Percentiles rank a stretch among this genome's conserved stretches.
Evolutionary conservation across 2,329 filamentous ascomycete species (phyloP).

Genomic region (Cordyceps cateniannulata): DNA sequence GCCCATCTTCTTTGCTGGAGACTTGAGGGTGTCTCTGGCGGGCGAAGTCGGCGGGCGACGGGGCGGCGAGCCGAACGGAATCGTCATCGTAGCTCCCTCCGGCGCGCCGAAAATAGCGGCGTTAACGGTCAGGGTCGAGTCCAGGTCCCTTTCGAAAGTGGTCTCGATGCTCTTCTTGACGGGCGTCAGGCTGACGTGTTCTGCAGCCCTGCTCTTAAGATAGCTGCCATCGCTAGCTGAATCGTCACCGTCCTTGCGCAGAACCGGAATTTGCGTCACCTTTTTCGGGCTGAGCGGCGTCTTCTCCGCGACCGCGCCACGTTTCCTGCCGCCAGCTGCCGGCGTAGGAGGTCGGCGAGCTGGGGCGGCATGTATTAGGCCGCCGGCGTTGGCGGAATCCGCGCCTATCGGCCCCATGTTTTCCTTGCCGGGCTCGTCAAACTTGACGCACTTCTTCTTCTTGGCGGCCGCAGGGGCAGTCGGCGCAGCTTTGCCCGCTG

Average conservation of each 20-base stretch:
- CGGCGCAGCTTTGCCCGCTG: too few relatives aligned
- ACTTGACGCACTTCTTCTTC: conserved; percentile 54
- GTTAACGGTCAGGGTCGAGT: conserved; percentile 24
- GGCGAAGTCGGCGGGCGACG: conserved; percentile 46
- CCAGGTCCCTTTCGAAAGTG: conserved; percentile 13
- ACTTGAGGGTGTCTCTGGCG: conserved; percentile 48
- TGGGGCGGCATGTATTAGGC: conserved; percentile 35
- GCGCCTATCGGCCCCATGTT: conserved; percentile 37
- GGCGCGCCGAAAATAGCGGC: conserved; percentile 25
- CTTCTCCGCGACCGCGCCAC: conserved; percentile 29
- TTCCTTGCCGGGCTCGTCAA: conserved; percentile 60
- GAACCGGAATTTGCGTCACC: conserved; percentile 49
- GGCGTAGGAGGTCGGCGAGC: conserved; percentile 34
- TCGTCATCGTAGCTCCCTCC: conserved; percentile 26
- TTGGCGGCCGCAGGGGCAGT: conserved; percentile 8
- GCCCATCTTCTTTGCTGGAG: conserved; percentile 43
- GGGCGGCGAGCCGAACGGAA: conserved; percentile 48
- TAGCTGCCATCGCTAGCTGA: conserved; percentile 56
- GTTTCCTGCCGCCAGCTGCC: conserved; percentile 29
- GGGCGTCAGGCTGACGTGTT: conserved; percentile 31
- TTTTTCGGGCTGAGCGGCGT: conserved; percentile 59
- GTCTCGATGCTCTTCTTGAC: conserved; percentile 28
- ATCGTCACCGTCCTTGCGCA: conserved; percentile 31
- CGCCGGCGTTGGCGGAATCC: conserved; percentile 19
- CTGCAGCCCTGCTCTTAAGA: conserved; percentile 30